phyloP scores from a whole-genome alignment of 257 asterid species.

The Solanum ahanhuiri region DNA sequence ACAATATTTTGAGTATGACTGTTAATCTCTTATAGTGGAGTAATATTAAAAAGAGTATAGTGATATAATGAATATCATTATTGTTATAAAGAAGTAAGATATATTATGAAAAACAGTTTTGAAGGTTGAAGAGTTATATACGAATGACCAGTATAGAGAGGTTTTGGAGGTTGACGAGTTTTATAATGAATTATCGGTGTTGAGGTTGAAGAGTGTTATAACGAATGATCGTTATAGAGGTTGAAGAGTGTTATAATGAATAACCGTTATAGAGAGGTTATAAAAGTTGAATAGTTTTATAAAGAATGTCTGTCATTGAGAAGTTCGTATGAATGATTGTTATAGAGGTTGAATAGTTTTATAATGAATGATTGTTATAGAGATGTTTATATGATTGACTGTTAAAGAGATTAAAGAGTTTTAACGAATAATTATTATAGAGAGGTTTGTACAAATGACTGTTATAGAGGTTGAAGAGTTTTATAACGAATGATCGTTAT shows the following conservation, averaged over 20 bases:
- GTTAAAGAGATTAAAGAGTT: neutral
- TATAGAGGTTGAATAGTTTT: neutral
- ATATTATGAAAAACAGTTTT: too few species aligned
- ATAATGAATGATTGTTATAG: neutral
- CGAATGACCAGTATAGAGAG: neutral
- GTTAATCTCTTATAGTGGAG: neutral
- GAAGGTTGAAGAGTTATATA: neutral
- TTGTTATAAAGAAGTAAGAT: neutral
- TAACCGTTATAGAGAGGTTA: too few species aligned
- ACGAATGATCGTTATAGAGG: neutral
- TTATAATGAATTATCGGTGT: too few species aligned
- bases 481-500: neutral
- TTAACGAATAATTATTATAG: too few species aligned
- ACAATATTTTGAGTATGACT: neutral
- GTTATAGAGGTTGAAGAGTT: neutral
- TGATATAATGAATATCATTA: neutral
- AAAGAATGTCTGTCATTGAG: too few species aligned
- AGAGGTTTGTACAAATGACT: too few species aligned
- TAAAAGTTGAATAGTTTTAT: too few species aligned
- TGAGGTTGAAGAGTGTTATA: neutral
- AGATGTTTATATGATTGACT: neutral
- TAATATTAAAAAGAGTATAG: neutral
- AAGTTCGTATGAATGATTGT: neutral
- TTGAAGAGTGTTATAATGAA: neutral
- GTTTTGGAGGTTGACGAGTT: neutral